Evolutionary conservation across 805 yeast genomes (phyloP).

Genomic region (Candida krabiensis): DNA sequence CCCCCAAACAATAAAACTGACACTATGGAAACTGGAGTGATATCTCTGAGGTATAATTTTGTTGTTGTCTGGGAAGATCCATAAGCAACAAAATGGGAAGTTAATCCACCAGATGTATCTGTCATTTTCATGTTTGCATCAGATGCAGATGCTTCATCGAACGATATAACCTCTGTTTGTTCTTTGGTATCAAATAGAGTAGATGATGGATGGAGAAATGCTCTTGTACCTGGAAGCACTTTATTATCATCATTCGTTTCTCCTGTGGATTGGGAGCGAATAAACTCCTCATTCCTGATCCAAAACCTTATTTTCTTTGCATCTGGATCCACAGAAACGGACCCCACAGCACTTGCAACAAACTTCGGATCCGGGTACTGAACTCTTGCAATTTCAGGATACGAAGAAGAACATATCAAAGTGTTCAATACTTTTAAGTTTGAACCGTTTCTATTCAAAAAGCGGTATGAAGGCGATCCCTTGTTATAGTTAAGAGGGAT

Average conservation of each 20-base stretch:
- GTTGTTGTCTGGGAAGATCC: conserved; percentile 57
- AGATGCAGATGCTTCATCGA: conserved; percentile 8
- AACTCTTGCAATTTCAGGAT: conserved; percentile 80
- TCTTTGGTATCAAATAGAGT: conserved; percentile 51
- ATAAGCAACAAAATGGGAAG: conserved; percentile 63
- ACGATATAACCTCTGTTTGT: conserved; percentile 19
- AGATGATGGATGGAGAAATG: conserved; percentile 87
- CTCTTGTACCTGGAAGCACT: conserved; percentile 60
- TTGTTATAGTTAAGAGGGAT: conserved; percentile 52
- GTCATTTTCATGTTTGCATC: conserved; percentile 2
- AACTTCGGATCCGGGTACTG: conserved; percentile 81
- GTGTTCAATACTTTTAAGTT: conserved; percentile 59
- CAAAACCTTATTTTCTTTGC: conserved; percentile 70
- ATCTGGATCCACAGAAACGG: conserved; percentile 85
- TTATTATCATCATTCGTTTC: conserved; percentile 17
- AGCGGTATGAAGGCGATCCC: conserved; percentile 12
- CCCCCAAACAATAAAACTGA: conserved; percentile 85
- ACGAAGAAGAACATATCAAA: conserved; percentile 74
- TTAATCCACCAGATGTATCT: conserved; percentile 36
- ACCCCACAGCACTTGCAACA: conserved; percentile 67
- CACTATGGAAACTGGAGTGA: conserved; percentile 76
- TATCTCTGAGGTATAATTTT: conserved; percentile 67
- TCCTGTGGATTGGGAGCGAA: conserved; percentile 21
- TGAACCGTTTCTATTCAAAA: conserved; percentile 50
- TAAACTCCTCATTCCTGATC: conserved; percentile 62